Percentiles rank a stretch among this genome's conserved stretches.
Evolutionary conservation across 2,329 filamentous ascomycete genomes (phyloP).

Genomic region (Lachnellula cervina): DNA sequence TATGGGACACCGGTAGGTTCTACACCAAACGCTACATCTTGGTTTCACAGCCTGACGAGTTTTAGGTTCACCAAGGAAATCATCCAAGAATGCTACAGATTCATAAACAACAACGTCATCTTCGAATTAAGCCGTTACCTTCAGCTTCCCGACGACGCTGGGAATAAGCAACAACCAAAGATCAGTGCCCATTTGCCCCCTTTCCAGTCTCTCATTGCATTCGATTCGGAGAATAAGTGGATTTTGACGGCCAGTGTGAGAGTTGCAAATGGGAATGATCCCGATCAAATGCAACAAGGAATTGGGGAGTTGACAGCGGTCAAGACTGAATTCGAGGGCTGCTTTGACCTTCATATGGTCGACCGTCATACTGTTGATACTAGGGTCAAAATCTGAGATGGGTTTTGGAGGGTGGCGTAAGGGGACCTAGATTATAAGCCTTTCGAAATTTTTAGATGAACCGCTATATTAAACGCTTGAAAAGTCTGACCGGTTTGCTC

Average conservation of each 20-base stretch:
- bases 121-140: slow-evolving; percentile 27
- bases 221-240: slow-evolving; percentile 49
- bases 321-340: slow-evolving; percentile 44
- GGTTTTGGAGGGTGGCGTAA: background rate
- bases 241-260: slow-evolving; percentile 50
- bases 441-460: no score
- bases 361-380: slow-evolving; percentile 53
- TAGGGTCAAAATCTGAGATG: slow-evolving; percentile 32
- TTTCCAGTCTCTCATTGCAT: slow-evolving; percentile 42
- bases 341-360: slow-evolving; percentile 47
- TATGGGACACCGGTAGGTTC: slow-evolving; percentile 48
- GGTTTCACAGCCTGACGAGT: slow-evolving; percentile 3
- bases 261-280: slow-evolving; percentile 52
- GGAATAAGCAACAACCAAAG: slow-evolving; percentile 26
- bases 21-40: background rate
- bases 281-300: slow-evolving; percentile 48
- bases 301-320: slow-evolving; percentile 46
- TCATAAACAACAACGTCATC: slow-evolving; percentile 26
- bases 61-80: slow-evolving; percentile 25
- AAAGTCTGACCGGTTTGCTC: no score
- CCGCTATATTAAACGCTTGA: no score
- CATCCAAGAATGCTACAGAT: slow-evolving; percentile 22
- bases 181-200: slow-evolving; percentile 37
- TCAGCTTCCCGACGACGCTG: slow-evolving; percentile 18
- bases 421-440: background rate